Evolutionary conservation across 2,329 filamentous ascomycete genomes (phyloP), one percentile per base, ranked within the genome.

Genomic region (Nigrospora sphaerica): DNA sequence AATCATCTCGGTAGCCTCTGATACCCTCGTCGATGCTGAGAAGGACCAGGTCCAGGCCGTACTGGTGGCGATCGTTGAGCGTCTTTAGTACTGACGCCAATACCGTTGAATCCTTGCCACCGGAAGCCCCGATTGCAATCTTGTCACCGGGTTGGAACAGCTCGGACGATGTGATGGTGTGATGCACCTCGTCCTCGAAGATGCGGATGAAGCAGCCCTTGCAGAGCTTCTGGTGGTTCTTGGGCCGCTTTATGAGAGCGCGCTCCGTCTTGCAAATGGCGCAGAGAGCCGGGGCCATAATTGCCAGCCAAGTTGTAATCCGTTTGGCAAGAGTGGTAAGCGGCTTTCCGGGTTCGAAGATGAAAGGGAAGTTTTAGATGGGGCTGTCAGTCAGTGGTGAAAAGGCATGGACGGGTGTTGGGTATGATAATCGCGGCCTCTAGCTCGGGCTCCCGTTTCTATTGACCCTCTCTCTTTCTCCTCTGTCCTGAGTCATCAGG

Each of bases 11-110:
- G 61, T 98, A 98, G 7, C 93, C 93, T 58, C 88, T 93, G 70
- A 98, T 98, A 7, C 93, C 93, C 67, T 98, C 95, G 55, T 98
- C 93, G 57, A 98, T 92, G 50, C 88, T 95, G 37, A 98, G 75
- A 1, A 98, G 74, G 0, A 95, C 79, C 3, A 98, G 76, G 38
- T 97, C 81, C 6, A 98, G 72, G 1, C 86, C 88, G 63, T 97
- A 97, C 54, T 84, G 74, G 62, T 96, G 81, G 39, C 91, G 81
- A 63, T 95, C 88, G 57, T 98, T 97, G 3, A 98, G 73, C 0
- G 90, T 95, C 65, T 96, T 96, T 44, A 98, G 76, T 0, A 98
- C 91, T 0, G 90, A 95, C 5, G 93, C 93, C 12, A 98, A 76
- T 0, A 98, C 93, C 0, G 93, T 98, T 44, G 90, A 96, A 66